Conservation (phyloP, 78 protist species). For the Dictyostelium intermedium region DNA sequence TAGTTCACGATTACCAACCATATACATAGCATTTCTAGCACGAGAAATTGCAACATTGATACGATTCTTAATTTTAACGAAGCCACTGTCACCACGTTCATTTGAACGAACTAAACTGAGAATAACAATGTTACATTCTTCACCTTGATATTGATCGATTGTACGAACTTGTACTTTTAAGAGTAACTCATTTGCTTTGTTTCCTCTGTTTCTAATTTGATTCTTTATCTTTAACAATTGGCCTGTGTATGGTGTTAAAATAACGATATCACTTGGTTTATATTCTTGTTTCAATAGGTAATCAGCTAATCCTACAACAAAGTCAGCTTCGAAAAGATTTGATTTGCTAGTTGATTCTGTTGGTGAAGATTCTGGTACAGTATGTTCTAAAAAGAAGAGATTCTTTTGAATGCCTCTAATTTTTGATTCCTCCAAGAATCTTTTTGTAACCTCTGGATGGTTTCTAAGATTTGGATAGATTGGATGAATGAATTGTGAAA, state of each 20-base stretch:
- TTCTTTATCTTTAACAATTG: constrained; percentile 80
- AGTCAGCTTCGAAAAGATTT: constrained; percentile 76
- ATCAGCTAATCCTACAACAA: constrained; percentile 21
- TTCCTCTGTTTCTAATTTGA: background rate
- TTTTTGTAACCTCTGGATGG: constrained; percentile 6
- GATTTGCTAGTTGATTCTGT: constrained; percentile 12
- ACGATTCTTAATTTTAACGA: constrained; percentile 77
- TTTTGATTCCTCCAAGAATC: background rate
- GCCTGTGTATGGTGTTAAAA: constrained; percentile 90
- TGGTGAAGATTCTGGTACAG: constrained; percentile 31
- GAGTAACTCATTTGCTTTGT: background rate
- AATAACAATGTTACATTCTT: constrained; percentile 84
- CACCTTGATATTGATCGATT: constrained; percentile 94
- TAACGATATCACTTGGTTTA: constrained; percentile 25
- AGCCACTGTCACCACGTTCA: constrained; percentile 73
- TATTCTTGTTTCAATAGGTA: constrained; percentile 73
- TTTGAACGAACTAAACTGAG: constrained; percentile 85
- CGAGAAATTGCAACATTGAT: constrained; percentile 88
- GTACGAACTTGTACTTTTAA: constrained; percentile 72
- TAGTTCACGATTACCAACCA: constrained; percentile 75
- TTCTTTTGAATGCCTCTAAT: constrained; percentile 51
- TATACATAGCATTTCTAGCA: constrained; percentile 84
- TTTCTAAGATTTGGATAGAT: constrained; percentile 57
- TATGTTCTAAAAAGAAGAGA: constrained; percentile 78
- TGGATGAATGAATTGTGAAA: constrained; percentile 70